These are phyloP conservation scores for Telopea speciosissima DNA, from an alignment of 177 flowering plant genomes.

Conservation along the genomic window DNA sequence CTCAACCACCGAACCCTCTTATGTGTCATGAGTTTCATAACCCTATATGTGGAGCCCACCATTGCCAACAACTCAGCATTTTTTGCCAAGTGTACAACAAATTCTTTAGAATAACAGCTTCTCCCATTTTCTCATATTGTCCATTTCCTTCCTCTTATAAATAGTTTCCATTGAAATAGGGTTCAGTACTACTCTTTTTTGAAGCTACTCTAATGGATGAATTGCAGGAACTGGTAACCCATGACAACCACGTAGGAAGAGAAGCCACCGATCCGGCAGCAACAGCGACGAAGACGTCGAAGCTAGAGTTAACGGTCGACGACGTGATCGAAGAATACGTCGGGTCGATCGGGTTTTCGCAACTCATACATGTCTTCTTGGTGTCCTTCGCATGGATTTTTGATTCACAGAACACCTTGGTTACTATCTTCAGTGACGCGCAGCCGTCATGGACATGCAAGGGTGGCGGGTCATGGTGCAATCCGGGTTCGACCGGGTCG, in stretches of 20 bases:
- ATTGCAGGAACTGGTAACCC: background rate
- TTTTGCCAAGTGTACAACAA: background rate
- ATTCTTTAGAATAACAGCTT: background rate
- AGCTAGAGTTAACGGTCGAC: conserved; percentile 44
- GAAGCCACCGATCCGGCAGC: background rate
- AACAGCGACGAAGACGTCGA: background rate
- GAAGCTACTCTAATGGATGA: conserved; percentile 1
- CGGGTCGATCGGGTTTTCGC: conserved; percentile 55
- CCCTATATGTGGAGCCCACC: background rate
- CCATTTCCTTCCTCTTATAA: background rate
- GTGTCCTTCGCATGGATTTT: conserved; percentile 59
- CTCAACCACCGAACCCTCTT: too few relatives aligned
- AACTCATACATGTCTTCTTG: conserved; percentile 46
- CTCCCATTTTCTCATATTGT: background rate
- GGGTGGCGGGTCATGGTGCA: conserved; percentile 8
- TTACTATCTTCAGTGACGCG: conserved; percentile 55
- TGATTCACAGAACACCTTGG: conserved; percentile 51
- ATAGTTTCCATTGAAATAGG: background rate
- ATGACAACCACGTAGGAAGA: background rate
- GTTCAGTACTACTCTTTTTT: background rate
- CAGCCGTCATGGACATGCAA: conserved; percentile 54
- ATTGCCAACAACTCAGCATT: background rate
- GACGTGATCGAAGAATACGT: conserved; percentile 47
- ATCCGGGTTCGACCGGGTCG: conserved; percentile 7
- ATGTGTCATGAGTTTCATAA: too few relatives aligned